phyloP scores from a whole-genome alignment of 2,329 filamentous ascomycete species.

The Aspergillus puulaauensis region DNA sequence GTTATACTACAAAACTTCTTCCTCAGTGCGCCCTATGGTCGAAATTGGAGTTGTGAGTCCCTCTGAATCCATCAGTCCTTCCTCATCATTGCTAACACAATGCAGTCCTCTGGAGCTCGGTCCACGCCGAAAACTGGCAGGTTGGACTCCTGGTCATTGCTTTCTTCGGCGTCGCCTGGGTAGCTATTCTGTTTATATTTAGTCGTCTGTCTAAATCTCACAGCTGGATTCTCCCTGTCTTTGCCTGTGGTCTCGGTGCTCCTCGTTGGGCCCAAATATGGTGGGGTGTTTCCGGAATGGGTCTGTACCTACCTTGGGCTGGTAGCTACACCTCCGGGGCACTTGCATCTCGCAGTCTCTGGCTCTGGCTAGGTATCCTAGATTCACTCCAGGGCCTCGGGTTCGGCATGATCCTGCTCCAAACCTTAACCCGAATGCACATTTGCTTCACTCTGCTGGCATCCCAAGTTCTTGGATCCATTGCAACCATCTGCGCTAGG shows the following conservation, averaged over 20 bases:
- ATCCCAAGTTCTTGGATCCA: slow-evolving; percentile 62
- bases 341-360: slow-evolving; percentile 57
- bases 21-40: slow-evolving; percentile 64
- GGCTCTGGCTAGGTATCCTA: slow-evolving; percentile 67
- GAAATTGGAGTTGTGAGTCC: slow-evolving; percentile 61
- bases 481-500: slow-evolving; percentile 62
- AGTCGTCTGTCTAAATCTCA: slow-evolving; percentile 58
- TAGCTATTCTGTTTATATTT: slow-evolving; percentile 46
- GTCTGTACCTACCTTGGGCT: slow-evolving; percentile 63
- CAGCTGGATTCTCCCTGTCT: slow-evolving; percentile 66
- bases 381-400: slow-evolving; percentile 66
- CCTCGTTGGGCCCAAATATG: slow-evolving; percentile 68
- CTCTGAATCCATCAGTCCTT: not conserved
- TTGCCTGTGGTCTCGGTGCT: slow-evolving; percentile 64
- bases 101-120: slow-evolving; percentile 56
- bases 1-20: slow-evolving; percentile 68
- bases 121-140: slow-evolving; percentile 57
- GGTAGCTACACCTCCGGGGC: slow-evolving; percentile 55
- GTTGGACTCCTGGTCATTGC: slow-evolving; percentile 52
- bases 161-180: slow-evolving; percentile 59
- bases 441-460: slow-evolving; percentile 61
- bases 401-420: slow-evolving; percentile 66
- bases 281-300: slow-evolving; percentile 63
- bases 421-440: slow-evolving; percentile 65
- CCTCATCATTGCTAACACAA: slow-evolving; percentile 4